Evolutionary conservation across 176 grass and related monocot genomes (phyloP).

Genomic region (Elymus sibiricus): DNA sequence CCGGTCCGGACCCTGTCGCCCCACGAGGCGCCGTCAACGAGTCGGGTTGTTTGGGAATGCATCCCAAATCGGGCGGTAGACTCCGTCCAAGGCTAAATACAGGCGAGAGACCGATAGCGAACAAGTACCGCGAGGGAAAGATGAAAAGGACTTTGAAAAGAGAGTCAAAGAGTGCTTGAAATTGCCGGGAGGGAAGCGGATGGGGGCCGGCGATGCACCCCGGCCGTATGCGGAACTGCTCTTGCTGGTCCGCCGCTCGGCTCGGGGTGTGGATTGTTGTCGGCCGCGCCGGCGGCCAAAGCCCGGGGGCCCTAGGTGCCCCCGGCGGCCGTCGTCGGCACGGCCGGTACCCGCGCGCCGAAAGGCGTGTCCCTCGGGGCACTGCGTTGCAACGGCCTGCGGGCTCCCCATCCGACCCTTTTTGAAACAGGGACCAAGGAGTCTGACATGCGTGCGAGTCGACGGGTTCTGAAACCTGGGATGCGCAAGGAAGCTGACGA

Average conservation of each 20-base stretch:
- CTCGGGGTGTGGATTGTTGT: neutral
- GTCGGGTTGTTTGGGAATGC: slow-evolving; percentile 63
- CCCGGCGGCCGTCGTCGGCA: neutral
- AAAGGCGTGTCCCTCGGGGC: neutral
- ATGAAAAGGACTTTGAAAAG: slow-evolving; percentile 90
- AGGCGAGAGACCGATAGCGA: slow-evolving; percentile 69
- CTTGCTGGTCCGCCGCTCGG: neutral
- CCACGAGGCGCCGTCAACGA: slow-evolving; percentile 51
- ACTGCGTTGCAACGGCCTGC: slow-evolving; percentile 10
- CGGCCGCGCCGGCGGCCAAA: neutral
- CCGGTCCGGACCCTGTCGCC: slow-evolving; percentile 42
- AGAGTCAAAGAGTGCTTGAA: slow-evolving; percentile 88
- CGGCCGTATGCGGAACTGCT: slow-evolving; percentile 10
- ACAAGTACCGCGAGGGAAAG: slow-evolving; percentile 78
- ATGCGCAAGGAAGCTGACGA: too few relatives aligned
- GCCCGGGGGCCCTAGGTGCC: neutral
- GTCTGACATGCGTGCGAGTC: too few relatives aligned
- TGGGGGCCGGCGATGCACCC: slow-evolving; percentile 57
- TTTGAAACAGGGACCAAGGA: too few relatives aligned
- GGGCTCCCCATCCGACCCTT: too few relatives aligned
- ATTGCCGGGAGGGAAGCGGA: slow-evolving; percentile 76
- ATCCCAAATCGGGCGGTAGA: slow-evolving; percentile 52
- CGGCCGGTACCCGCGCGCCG: neutral
- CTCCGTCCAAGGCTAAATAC: slow-evolving; percentile 67
- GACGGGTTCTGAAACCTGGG: too few relatives aligned